Conservation (phyloP, 257 asterid species). For the Verbena officinalis region DNA sequence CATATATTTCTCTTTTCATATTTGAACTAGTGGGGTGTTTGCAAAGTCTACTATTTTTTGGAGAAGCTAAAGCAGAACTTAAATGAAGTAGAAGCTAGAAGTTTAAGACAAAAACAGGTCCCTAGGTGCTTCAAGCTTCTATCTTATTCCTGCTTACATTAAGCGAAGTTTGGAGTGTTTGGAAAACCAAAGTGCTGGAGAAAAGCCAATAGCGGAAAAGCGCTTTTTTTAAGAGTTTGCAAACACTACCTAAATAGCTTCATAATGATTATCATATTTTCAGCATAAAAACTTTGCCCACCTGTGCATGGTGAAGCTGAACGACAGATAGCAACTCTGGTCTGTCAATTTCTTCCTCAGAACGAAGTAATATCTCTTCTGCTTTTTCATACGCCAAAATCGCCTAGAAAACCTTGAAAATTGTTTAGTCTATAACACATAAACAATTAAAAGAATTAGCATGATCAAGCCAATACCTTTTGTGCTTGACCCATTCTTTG, state of each 20-base stretch:
- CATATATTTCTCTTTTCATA: too few species aligned
- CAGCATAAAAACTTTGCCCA: slow-evolving; percentile 27
- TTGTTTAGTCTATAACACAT: slow-evolving; percentile 14
- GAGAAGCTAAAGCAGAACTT: too few species aligned
- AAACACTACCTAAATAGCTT: too few species aligned
- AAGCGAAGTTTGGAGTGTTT: too few species aligned
- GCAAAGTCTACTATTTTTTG: too few species aligned
- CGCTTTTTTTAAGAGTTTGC: too few species aligned
- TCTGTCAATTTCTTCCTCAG: slow-evolving; percentile 94
- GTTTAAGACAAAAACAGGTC: too few species aligned
- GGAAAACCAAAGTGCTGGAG: slow-evolving; percentile 17
- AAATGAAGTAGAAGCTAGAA: too few species aligned
- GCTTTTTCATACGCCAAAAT: slow-evolving; percentile 88
- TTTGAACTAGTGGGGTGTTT: too few species aligned
- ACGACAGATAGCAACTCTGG: slow-evolving; percentile 93
- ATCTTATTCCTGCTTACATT: too few species aligned
- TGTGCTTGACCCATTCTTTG: slow-evolving; percentile 98
- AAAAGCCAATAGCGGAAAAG: not conserved
- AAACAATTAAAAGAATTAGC: slow-evolving; percentile 22
- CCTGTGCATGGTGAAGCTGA: slow-evolving; percentile 98
- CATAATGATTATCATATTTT: slow-evolving; percentile 13
- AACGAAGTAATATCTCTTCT: slow-evolving; percentile 83
- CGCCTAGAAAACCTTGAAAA: slow-evolving; percentile 56
- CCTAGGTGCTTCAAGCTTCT: too few species aligned
- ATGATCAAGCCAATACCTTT: slow-evolving; percentile 60